These are phyloP conservation scores for Pichia pseudocactophila DNA, from an alignment of 805 yeast species.

Conservation along the genomic window DNA sequence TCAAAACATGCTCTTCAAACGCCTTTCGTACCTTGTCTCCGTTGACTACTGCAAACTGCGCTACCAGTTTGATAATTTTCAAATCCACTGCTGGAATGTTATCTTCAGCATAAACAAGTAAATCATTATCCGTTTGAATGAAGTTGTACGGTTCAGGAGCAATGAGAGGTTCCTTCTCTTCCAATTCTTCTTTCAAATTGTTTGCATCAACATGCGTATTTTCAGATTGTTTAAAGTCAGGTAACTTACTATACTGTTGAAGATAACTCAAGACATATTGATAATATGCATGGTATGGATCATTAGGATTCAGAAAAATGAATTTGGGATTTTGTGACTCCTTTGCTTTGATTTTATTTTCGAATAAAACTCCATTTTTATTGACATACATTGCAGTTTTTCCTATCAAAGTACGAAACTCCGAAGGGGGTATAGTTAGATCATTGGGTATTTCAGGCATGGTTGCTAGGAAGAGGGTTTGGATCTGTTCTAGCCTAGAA, in stretches of 20 bases:
- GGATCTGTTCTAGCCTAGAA: neutral
- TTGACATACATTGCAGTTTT: slow-evolving; percentile 66
- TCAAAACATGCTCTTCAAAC: slow-evolving; percentile 24
- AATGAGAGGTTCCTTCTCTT: slow-evolving; percentile 1
- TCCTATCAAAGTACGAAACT: slow-evolving; percentile 43
- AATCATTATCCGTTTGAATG: slow-evolving; percentile 17
- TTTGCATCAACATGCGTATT: neutral
- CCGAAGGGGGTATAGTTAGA: slow-evolving; percentile 47
- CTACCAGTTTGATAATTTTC: slow-evolving; percentile 63
- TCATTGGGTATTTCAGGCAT: slow-evolving; percentile 25
- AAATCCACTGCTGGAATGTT: slow-evolving; percentile 53
- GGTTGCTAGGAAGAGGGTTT: neutral
- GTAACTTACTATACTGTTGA: slow-evolving; percentile 22
- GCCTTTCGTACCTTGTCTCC: slow-evolving; percentile 38
- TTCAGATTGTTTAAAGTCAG: neutral
- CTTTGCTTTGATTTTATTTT: slow-evolving; percentile 39
- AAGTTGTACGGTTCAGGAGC: slow-evolving; percentile 16
- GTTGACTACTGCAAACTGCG: slow-evolving; percentile 56
- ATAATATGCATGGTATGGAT: slow-evolving; percentile 54
- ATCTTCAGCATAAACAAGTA: slow-evolving; percentile 21
- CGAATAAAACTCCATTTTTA: slow-evolving; percentile 62
- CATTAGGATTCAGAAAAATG: slow-evolving; percentile 47
- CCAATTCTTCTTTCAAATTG: neutral
- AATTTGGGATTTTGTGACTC: slow-evolving; percentile 47
- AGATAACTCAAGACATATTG: slow-evolving; percentile 33